phyloP scores from a whole-genome alignment of 2,329 filamentous ascomycete genomes.

The Gremmenia infestans region DNA sequence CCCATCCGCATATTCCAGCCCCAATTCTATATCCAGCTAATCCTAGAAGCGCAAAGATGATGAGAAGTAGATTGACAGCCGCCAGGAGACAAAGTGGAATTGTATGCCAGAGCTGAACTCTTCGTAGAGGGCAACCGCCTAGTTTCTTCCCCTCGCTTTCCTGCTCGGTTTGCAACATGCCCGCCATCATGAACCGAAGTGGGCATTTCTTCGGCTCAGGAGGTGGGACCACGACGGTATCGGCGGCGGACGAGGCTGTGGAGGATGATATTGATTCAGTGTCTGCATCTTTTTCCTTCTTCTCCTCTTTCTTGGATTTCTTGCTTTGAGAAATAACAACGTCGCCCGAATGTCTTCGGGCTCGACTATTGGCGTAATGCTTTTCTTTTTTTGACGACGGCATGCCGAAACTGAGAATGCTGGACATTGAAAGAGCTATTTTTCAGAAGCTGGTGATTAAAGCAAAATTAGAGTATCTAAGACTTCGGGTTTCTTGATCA shows the following conservation, averaged over 20 bases:
- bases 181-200: constrained; percentile 23
- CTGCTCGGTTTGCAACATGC: constrained; percentile 18
- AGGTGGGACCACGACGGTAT: constrained; percentile 8
- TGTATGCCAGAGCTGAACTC: constrained; percentile 28
- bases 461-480: not conserved
- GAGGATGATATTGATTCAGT: constrained; percentile 19
- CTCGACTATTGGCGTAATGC: constrained; percentile 21
- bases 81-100: constrained; percentile 26
- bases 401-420: constrained; percentile 16
- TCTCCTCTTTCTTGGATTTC: constrained; percentile 20
- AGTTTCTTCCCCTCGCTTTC: constrained; percentile 10
- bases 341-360: constrained; percentile 19
- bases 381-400: constrained; percentile 25
- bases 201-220: constrained; percentile 22
- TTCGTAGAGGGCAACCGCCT: constrained; percentile 20
- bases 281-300: constrained; percentile 26
- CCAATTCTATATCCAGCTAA: constrained; percentile 23
- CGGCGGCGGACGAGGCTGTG: constrained; percentile 9
- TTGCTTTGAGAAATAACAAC: constrained; percentile 17
- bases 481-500: not conserved
- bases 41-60: constrained; percentile 26
- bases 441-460: not conserved
- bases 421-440: constrained; percentile 7
- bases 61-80: constrained; percentile 24
- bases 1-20: constrained; percentile 13